These are phyloP conservation scores for Blastocystis sp. DNA, from an alignment of 352 stramenopile species.

Conservation along the genomic window DNA sequence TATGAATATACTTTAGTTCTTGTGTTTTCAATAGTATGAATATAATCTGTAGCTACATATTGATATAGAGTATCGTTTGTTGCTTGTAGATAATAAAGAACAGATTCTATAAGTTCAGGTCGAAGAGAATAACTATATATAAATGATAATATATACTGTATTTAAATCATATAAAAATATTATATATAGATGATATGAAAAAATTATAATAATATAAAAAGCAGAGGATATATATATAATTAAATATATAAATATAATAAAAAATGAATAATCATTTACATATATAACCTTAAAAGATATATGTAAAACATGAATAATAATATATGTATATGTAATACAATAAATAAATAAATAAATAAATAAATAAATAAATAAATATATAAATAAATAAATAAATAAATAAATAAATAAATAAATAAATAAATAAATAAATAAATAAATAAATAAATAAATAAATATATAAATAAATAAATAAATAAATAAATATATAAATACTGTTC, in stretches of 20 bases:
- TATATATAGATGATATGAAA: background rate
- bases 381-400: constrained; percentile 39
- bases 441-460: too few relatives aligned
- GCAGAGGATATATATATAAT: background rate
- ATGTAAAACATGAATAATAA: too few relatives aligned
- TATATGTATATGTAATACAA: too few relatives aligned
- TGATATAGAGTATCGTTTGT: constrained; percentile 67
- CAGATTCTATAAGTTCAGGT: constrained; percentile 80
- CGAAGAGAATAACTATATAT: constrained; percentile 62
- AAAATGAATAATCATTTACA: too few relatives aligned
- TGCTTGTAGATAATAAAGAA: too few relatives aligned
- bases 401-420: constrained; percentile 57
- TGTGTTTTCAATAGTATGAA: constrained; percentile 42
- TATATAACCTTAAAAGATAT: constrained; percentile 17
- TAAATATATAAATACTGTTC: background rate
- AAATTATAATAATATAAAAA: too few relatives aligned
- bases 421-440: too few relatives aligned
- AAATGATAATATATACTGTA: too few relatives aligned
- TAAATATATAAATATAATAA: background rate
- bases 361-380: constrained; percentile 44
- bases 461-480: too few relatives aligned
- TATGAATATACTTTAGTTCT: too few relatives aligned
- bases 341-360: background rate
- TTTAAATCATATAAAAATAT: background rate
- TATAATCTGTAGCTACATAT: constrained; percentile 46